A percentile compares a stretch with the other conserved stretches of the same genome.
Evolutionary conservation across 2,329 filamentous ascomycete genomes (phyloP).

Genomic region (Cryphonectria parasitica): DNA sequence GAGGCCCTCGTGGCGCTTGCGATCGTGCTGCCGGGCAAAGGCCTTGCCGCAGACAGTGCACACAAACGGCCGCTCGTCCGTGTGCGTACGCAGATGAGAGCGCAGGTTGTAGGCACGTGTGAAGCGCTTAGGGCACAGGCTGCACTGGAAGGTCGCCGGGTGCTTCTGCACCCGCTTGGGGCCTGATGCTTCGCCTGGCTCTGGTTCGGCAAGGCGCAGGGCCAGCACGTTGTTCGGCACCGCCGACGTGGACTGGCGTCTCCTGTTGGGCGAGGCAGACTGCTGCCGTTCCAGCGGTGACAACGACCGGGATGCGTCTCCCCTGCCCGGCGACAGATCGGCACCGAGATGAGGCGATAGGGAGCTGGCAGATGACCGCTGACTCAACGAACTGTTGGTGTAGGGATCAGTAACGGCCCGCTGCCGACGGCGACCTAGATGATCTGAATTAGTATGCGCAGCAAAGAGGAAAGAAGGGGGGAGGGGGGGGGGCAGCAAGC

Average conservation of each 20-base stretch:
- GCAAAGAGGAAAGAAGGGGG: too few relatives aligned
- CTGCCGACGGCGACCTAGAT: slow-evolving; percentile 52
- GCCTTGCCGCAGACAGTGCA: slow-evolving; percentile 97
- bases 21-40: slow-evolving; percentile 95
- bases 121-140: slow-evolving; percentile 90
- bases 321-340: slow-evolving; percentile 46
- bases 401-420: slow-evolving; percentile 65
- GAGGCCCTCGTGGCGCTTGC: slow-evolving; percentile 93
- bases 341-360: slow-evolving; percentile 57
- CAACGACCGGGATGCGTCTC: slow-evolving; percentile 58
- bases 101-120: slow-evolving; percentile 95
- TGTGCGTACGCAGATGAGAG: slow-evolving; percentile 93
- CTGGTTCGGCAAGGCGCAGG: slow-evolving; percentile 87
- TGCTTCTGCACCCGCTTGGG: slow-evolving; percentile 93
- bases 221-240: slow-evolving; percentile 72
- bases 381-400: slow-evolving; percentile 51
- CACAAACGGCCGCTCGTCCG: slow-evolving; percentile 94
- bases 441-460: slow-evolving; percentile 6
- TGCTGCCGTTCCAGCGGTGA: slow-evolving; percentile 61
- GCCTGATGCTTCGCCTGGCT: slow-evolving; percentile 69
- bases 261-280: slow-evolving; percentile 50
- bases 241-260: slow-evolving; percentile 67
- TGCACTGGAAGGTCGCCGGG: slow-evolving; percentile 95
- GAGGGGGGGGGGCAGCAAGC: too few relatives aligned
- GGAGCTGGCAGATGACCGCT: slow-evolving; percentile 44